Conservation (phyloP, 352 stramenopile genomes). For the Globisporangium radiosum region DNA sequence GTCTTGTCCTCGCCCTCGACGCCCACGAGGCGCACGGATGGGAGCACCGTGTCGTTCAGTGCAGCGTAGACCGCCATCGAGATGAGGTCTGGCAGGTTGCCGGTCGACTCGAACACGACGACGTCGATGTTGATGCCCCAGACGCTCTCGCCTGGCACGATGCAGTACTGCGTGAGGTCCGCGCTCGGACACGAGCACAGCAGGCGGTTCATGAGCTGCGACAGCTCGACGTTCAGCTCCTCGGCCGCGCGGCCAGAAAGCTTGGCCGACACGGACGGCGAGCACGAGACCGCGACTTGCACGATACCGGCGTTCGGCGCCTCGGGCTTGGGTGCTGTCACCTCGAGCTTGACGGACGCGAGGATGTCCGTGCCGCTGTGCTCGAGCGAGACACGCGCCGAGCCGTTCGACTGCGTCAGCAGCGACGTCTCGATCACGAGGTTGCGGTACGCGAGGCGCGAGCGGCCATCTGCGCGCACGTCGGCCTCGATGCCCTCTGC, state of each 20-base stretch:
- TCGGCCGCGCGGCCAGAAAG: conserved; percentile 59
- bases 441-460: conserved; percentile 55
- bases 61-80: conserved; percentile 79
- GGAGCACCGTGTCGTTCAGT: conserved; percentile 73
- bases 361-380: conserved; percentile 65
- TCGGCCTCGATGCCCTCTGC: conserved; percentile 59
- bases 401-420: conserved; percentile 73
- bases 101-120: conserved; percentile 74
- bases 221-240: conserved; percentile 75
- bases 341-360: conserved; percentile 74
- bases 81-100: conserved; percentile 69
- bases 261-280: conserved; percentile 69
- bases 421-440: conserved; percentile 63
- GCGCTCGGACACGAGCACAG: conserved; percentile 43
- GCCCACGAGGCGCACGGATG: conserved; percentile 56
- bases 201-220: conserved; percentile 68
- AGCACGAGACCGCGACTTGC: conserved; percentile 50
- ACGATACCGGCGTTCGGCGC: conserved; percentile 47
- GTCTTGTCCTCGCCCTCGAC: conserved; percentile 71
- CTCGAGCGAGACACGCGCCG: conserved; percentile 59
- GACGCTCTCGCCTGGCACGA: conserved; percentile 67
- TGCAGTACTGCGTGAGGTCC: conserved; percentile 54
- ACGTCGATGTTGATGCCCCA: conserved; percentile 71
- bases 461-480: conserved; percentile 61
- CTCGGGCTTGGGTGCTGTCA: conserved; percentile 36